phyloP scores from a whole-genome alignment of 169 alveolate species.

The Plasmodium ovale region DNA sequence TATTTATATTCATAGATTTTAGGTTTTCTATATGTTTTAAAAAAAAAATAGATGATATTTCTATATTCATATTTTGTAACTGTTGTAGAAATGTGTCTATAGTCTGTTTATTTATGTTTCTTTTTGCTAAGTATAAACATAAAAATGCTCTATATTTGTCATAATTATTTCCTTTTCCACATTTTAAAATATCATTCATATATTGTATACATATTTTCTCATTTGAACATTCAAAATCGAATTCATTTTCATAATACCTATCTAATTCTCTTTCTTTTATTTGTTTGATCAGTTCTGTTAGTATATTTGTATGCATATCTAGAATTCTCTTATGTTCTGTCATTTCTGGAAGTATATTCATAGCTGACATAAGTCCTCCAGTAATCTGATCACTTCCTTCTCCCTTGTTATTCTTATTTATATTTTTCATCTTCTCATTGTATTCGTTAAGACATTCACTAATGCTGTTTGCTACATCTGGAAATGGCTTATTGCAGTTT shows the following conservation, averaged over 20 bases:
- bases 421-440: slow-evolving; percentile 79
- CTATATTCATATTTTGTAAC: slow-evolving; percentile 70
- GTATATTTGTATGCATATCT: slow-evolving; percentile 90
- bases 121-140: slow-evolving; percentile 78
- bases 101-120: slow-evolving; percentile 43
- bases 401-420: slow-evolving; percentile 60
- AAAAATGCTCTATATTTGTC: slow-evolving; percentile 84
- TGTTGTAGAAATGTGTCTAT: slow-evolving; percentile 78
- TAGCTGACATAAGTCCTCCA: slow-evolving; percentile 85
- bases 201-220: slow-evolving; percentile 81
- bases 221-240: slow-evolving; percentile 81
- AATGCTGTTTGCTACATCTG: slow-evolving; percentile 85
- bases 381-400: slow-evolving; percentile 74
- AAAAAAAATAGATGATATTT: slow-evolving; percentile 62
- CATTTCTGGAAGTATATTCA: slow-evolving; percentile 89
- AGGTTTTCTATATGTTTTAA: slow-evolving; percentile 77
- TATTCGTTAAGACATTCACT: slow-evolving; percentile 80
- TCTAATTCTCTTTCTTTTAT: slow-evolving; percentile 88
- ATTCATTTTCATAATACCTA: slow-evolving; percentile 84
- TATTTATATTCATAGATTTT: slow-evolving; percentile 78
- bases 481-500: slow-evolving; percentile 80
- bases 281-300: slow-evolving; percentile 87
- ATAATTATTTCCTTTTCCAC: slow-evolving; percentile 72
- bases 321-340: slow-evolving; percentile 88
- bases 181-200: slow-evolving; percentile 81